Base-by-base conservation (phyloP, 2,329 filamentous ascomycete genomes). In the Aspergillus sergii region DNA sequence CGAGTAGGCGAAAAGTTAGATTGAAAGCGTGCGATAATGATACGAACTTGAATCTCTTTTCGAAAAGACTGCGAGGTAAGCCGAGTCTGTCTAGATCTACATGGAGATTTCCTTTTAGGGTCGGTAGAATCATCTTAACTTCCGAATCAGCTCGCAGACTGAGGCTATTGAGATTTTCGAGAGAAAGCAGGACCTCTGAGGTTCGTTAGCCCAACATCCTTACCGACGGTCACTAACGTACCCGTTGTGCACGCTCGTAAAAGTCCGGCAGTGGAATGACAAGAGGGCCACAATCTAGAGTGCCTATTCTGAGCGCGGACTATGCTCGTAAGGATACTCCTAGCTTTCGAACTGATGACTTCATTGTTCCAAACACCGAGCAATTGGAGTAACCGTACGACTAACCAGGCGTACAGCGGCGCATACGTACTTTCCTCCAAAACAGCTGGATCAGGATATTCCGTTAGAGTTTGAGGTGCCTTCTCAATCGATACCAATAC, bases 401-500 rank as follows among this genome's bases (percentile, higher is more conserved):
- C 74, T 36, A 89, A 75, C 82, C 84, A 86, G 28, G 85, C 74
- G 64, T 84, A 80, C 28, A 89, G 77, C 7, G 83, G 84, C 5
- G 82, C 81, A 39, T 79, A 75, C 57, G 80, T 72, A 70, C 74
- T 72, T 60, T 75, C 70, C 77, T 83, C 67, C 88, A 83, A 50
- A 86, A 78, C 73, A 82, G 86, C 55, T 84, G 89, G 66, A 87
- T 84, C 67, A 86, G 81, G 91, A 45, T 85, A 73, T 84, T 89
- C 91, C 48, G 90, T 80, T 5, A 91, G 84, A 64, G 89, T 88
- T 45, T 78, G 78, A 19, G 88, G 93, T 9, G 90, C 91, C 72
- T 93, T 91, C 66, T 88, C 85, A 67, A 97, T 85, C 3, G 91
- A 91, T 58, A 91, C 85, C 62, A 86, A 85, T 51, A 97, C 84